Evolutionary conservation across 2,329 filamentous ascomycete genomes (phyloP).

Genomic region (Fusarium sp.): DNA sequence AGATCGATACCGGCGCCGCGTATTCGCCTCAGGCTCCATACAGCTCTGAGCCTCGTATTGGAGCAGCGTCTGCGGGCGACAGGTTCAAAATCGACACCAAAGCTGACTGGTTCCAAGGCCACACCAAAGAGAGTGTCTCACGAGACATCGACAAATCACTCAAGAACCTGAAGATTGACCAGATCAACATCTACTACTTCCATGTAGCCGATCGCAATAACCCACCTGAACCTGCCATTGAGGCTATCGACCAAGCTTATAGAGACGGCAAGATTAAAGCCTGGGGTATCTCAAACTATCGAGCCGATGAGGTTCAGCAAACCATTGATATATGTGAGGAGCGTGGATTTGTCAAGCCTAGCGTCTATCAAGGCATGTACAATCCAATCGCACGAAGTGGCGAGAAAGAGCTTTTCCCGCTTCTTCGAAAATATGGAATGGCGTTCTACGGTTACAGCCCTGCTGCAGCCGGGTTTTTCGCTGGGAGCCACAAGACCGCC

Average conservation of each 20-base stretch:
- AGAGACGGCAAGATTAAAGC: slow-evolving; percentile 59
- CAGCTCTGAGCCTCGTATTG: slow-evolving; percentile 52
- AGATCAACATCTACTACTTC: slow-evolving; percentile 43
- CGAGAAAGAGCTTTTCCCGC: slow-evolving; percentile 59
- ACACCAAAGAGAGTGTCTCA: slow-evolving; percentile 49
- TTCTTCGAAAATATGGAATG: slow-evolving; percentile 58
- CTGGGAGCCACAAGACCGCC: slow-evolving; percentile 43
- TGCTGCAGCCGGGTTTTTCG: slow-evolving; percentile 45
- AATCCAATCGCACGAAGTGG: slow-evolving; percentile 59
- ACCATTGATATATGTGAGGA: slow-evolving; percentile 60
- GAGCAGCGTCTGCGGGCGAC: slow-evolving; percentile 45
- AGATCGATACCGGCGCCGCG: slow-evolving; percentile 52
- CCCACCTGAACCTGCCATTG: slow-evolving; percentile 56
- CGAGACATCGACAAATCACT: slow-evolving; percentile 52
- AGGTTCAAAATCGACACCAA: slow-evolving; percentile 56
- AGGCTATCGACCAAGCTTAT: slow-evolving; percentile 59
- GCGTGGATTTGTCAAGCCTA: slow-evolving; percentile 58
- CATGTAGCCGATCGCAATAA: slow-evolving; percentile 56
- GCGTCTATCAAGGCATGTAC: slow-evolving; percentile 64
- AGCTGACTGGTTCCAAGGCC: slow-evolving; percentile 48
- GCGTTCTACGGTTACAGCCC: slow-evolving; percentile 59
- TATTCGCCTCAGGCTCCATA: slow-evolving; percentile 50
- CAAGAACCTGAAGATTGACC: slow-evolving; percentile 44
- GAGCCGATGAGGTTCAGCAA: slow-evolving; percentile 58
- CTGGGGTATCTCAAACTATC: slow-evolving; percentile 63